Percentiles rank a stretch among this genome's conserved stretches.
Conservation (phyloP, 1,139 yeast genomes). For the Arxiozyma telluris region DNA sequence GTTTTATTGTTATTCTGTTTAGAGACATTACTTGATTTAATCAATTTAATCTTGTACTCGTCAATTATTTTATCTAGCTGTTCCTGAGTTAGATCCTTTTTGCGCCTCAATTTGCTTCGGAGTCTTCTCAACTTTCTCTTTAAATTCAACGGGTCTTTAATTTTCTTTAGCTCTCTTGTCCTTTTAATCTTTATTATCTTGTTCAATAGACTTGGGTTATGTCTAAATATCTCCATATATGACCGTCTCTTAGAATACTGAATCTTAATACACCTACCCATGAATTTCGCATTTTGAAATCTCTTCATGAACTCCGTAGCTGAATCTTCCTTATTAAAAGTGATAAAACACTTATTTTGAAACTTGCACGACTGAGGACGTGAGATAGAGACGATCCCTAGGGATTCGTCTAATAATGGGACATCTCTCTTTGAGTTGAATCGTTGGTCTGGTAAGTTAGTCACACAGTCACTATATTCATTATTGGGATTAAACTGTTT, state of each 20-base stretch:
- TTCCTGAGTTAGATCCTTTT: conserved; percentile 12
- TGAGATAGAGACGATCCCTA: conserved; percentile 18
- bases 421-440: conserved; percentile 3
- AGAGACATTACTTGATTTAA: conserved; percentile 11
- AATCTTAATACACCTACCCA: conserved; percentile 47
- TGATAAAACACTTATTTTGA: conserved; percentile 84
- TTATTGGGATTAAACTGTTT: conserved; percentile 16
- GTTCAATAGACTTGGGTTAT: conserved; percentile 13
- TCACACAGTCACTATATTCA: conserved; percentile 8
- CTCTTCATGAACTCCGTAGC: conserved; percentile 45
- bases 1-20: conserved; percentile 27
- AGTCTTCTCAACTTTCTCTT: conserved; percentile 23
- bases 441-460: conserved; percentile 12
- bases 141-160: conserved; percentile 14
- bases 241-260: conserved; percentile 35
- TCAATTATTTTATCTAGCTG: conserved; percentile 8
- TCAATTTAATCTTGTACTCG: not conserved
- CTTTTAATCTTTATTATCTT: conserved; percentile 14
- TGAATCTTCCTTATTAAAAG: conserved; percentile 39
- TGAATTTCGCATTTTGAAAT: conserved; percentile 36
- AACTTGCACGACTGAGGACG: conserved; percentile 32
- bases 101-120: conserved; percentile 17
- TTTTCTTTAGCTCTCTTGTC: conserved; percentile 4
- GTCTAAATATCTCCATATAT: conserved; percentile 15
- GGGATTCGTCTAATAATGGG: conserved; percentile 13